phyloP scores from a whole-genome alignment of 2,329 filamentous ascomycete genomes.

The Colletotrichum simmondsii region DNA sequence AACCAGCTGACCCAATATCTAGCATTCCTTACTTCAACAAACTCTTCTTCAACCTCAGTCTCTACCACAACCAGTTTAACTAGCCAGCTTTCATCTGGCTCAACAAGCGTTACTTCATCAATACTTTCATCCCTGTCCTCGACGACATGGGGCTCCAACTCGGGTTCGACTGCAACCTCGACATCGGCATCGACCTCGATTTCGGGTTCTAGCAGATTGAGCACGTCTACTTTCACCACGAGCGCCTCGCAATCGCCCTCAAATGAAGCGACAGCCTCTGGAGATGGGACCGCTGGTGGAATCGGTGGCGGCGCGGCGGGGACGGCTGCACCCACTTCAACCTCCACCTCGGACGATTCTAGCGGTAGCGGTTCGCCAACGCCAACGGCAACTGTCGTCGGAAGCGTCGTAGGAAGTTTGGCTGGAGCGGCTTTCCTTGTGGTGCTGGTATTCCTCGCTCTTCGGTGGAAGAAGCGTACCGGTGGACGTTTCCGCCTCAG shows the following conservation, averaged over 20 bases:
- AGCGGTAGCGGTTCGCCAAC: slow-evolving; percentile 10
- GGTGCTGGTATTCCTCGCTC: slow-evolving; percentile 62
- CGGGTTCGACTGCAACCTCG: neutral
- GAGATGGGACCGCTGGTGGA: slow-evolving; percentile 3
- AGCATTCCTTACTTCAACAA: slow-evolving; percentile 33
- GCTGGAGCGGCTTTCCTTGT: slow-evolving; percentile 68
- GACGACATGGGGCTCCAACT: neutral
- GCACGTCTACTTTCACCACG: slow-evolving; percentile 19
- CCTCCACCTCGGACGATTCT: slow-evolving; percentile 35
- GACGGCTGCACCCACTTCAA: slow-evolving; percentile 32
- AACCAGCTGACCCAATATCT: slow-evolving; percentile 3
- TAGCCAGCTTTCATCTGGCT: slow-evolving; percentile 26
- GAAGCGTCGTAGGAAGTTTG: slow-evolving; percentile 67
- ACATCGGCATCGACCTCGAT: neutral
- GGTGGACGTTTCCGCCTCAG: slow-evolving; percentile 55
- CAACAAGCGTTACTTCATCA: slow-evolving; percentile 23
- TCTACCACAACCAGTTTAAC: slow-evolving; percentile 28
- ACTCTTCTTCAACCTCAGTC: slow-evolving; percentile 33
- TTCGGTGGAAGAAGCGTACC: slow-evolving; percentile 66
- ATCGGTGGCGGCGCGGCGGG: slow-evolving; percentile 14
- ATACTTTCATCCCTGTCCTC: slow-evolving; percentile 25
- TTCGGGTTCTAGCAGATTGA: neutral
- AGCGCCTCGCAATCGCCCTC: slow-evolving; percentile 15
- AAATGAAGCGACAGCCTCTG: slow-evolving; percentile 2
- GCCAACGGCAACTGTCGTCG: slow-evolving; percentile 53